A percentile compares a stretch with the other conserved stretches of the same genome.
Evolutionary conservation across 2,329 filamentous ascomycete genomes (phyloP).

Genomic region (Botrytis medusae): DNA sequence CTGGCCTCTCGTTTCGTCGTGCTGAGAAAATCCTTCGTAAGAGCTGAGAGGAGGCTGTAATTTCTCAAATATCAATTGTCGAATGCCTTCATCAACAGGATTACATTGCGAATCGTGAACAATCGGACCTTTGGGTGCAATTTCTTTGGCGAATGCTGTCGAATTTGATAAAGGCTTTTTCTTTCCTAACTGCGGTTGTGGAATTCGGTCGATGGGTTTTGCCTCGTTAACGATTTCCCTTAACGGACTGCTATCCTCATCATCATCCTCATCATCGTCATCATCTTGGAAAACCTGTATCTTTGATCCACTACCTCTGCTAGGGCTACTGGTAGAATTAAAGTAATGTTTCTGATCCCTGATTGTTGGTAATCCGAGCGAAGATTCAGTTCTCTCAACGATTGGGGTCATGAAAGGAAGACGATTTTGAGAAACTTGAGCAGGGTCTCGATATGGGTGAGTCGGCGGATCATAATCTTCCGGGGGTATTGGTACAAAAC

Average conservation of each 20-base stretch:
- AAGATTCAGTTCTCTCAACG: slow-evolving; percentile 90
- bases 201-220: slow-evolving; percentile 48
- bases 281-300: slow-evolving; percentile 34
- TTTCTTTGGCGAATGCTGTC: slow-evolving; percentile 42
- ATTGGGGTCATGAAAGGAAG: slow-evolving; percentile 99
- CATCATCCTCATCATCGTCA: slow-evolving; percentile 25
- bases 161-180: slow-evolving; percentile 41
- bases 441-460: slow-evolving; percentile 77
- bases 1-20: slow-evolving; percentile 63
- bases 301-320: slow-evolving; percentile 46
- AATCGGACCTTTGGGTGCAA: slow-evolving; percentile 64
- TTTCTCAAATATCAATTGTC: slow-evolving; percentile 71
- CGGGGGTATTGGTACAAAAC: slow-evolving; percentile 78
- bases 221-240: slow-evolving; percentile 60
- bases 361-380: slow-evolving; percentile 66
- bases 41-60: slow-evolving; percentile 70
- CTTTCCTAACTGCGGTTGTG: slow-evolving; percentile 53
- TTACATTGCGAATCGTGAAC: slow-evolving; percentile 86
- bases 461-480: slow-evolving; percentile 83
- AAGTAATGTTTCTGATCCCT: slow-evolving; percentile 57
- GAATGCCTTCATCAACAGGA: slow-evolving; percentile 75
- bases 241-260: slow-evolving; percentile 67
- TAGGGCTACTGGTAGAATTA: slow-evolving; percentile 71
- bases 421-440: slow-evolving; percentile 80
- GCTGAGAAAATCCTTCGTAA: slow-evolving; percentile 79